phyloP scores from a whole-genome alignment of 2,329 filamentous ascomycete genomes.

The Microsporum audouinii region DNA sequence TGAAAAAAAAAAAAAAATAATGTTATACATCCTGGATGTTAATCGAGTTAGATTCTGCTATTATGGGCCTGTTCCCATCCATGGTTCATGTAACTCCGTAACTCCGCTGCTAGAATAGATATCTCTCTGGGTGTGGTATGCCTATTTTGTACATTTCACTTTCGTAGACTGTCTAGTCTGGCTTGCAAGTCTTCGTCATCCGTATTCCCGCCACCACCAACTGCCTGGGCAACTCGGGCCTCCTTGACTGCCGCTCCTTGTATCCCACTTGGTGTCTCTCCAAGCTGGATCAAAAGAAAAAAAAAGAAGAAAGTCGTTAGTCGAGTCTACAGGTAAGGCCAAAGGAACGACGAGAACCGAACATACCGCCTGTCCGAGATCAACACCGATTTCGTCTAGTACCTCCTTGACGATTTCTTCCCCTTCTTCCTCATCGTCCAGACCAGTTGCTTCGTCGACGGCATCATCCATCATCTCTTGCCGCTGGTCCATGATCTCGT shows the following conservation, averaged over 20 bases:
- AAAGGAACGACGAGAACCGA: background rate
- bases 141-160: conserved; percentile 26
- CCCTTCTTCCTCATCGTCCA: conserved; percentile 84
- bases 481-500: conserved; percentile 97
- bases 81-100: conserved; percentile 6
- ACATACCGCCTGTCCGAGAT: conserved; percentile 78
- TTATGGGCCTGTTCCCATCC: background rate
- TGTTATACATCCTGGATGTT: background rate
- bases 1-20: background rate
- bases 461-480: conserved; percentile 99
- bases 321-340: background rate
- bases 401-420: conserved; percentile 97
- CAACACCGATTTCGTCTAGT: conserved; percentile 90
- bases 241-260: conserved; percentile 64
- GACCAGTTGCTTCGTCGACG: conserved; percentile 89
- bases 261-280: conserved; percentile 77
- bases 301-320: conserved; percentile 12
- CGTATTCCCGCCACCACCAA: conserved; percentile 52
- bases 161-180: conserved; percentile 72
- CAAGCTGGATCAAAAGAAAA: conserved; percentile 51
- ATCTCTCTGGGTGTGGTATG: background rate
- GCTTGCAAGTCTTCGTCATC: conserved; percentile 88
- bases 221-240: conserved; percentile 70
- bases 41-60: background rate
- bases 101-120: conserved; percentile 8